Base-by-base conservation (phyloP, 306 rosid genomes). In the Dalbergia cochinchinensis region DNA sequence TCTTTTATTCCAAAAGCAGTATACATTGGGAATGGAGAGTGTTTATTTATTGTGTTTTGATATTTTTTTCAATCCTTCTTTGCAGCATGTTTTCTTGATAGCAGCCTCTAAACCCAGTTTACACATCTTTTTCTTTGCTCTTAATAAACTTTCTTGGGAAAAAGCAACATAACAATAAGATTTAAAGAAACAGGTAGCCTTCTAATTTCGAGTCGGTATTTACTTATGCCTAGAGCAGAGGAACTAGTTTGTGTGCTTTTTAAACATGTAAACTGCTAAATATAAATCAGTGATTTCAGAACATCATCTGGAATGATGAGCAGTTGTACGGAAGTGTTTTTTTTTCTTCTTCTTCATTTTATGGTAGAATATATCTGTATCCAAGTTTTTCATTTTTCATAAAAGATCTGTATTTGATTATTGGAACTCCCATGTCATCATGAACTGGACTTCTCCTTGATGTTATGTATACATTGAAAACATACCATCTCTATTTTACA, bases 401-500 rank as follows among this genome's bases (percentile, higher is more conserved):
- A 47, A 47, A 47, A 47, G 15, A 47, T 47, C 14, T 7, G 14
- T 58, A 57, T 76, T 42, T 42, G 16, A 11, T 65, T 11, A 55
- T 13, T 37, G 39, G 74, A 55, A 16, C 4, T 51, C 14, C 42
- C 19, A 39, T 22, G 41, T 12, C 35, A 64, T 78, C 64, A 57
- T 57, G 59, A 37, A 64, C 26, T 12, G 85, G 20, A 71, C 18
- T 70, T 41, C 48, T 48, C 57, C 9, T 53, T 42, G 45, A 15
- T 67, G 14, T 73, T 22, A 37, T 64, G 14, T 44, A 22, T 39
- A 18, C 54, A 31, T 69, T 73, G 55, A 83, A 81, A 65, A 58
- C 77, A 31, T 55, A 41, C 69, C 26, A 14, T 83, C 72, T 72
- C 71, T 48, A 47, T 86, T 74, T 39, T 69, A 13, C 86, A 96